Base-by-base conservation (phyloP, 495 filamentous ascomycete genomes). In the Penicillium canescens region DNA sequence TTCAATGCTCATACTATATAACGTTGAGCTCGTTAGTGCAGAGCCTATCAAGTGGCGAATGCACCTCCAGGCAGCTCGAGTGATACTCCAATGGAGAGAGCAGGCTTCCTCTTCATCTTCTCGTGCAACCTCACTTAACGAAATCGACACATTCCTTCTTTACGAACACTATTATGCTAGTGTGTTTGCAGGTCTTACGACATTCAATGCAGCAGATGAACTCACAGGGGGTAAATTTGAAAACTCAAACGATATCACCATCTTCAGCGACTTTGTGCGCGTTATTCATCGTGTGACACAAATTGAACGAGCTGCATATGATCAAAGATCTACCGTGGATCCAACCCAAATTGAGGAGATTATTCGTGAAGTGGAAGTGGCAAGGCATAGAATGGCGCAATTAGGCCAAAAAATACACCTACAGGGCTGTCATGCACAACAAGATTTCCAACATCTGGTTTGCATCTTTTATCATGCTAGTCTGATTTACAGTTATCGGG, bases 101-200 rank as follows among this genome's bases (percentile, higher is more conserved):
- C 57, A 59, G 14, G 42, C 50, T 10, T 40, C 18, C 18, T 18
- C 18, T 18, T 18, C 18, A 18, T 18, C 46, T 26, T 31, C 40
- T 23, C 23, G 26, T 11, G n/a, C 42, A 9, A 18, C 38, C 9
- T 36, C 55, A 9, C 21, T 50, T 12, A 36, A 51, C 14, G 21
- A 36, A 23, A 52, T 54, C 1, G 60, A 63, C 26, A 45, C 38
- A 10, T 66, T 66, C 42, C 51, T 67, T 21, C 44, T 57, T 26
- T 63, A 67, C 40, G 61, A 67, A 41, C 57, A 61, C 8, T 67
- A 67, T 24, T 63, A 55, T n/a, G 39, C 52, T 1, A 56, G 50
- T 37, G 57, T 63, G 3, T 61, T 63, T 45, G 60, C 55, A 18
- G 55, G 55, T 1, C 50, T 67, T 6, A 67, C 53, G 3, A 59